Percentiles rank a stretch among this genome's conserved stretches.
These are phyloP conservation scores for Verticillium longisporum DNA, from an alignment of 2,329 filamentous ascomycete species.

Conservation along the genomic window DNA sequence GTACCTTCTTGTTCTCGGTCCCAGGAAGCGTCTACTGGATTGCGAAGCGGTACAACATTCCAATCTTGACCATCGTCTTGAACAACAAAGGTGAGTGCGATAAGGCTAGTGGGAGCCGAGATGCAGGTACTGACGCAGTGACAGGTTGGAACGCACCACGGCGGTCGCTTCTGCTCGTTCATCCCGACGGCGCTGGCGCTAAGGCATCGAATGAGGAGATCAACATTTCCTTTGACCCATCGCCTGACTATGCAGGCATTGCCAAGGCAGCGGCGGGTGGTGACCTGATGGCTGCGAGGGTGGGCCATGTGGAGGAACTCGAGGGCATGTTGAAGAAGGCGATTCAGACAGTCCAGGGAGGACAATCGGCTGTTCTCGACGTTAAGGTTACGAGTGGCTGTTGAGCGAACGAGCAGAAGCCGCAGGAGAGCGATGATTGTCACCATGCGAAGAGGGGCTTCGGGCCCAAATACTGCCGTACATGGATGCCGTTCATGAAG, in stretches of 20 bases:
- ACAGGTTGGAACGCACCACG: conserved; percentile 38
- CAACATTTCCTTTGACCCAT: conserved; percentile 37
- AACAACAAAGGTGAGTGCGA: conserved; percentile 44
- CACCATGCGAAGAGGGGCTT: neutral
- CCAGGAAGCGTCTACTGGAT: conserved; percentile 52
- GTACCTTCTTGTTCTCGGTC: conserved; percentile 49
- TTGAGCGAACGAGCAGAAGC: conserved; percentile 13
- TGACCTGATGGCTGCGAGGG: conserved; percentile 40
- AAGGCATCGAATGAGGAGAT: conserved; percentile 36
- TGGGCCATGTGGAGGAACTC: conserved; percentile 38
- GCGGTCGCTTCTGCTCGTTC: conserved; percentile 33
- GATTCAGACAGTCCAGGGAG: conserved; percentile 41
- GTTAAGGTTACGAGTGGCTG: conserved; percentile 41
- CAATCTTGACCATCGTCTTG: conserved; percentile 46
- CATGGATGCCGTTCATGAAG: neutral
- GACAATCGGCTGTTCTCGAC: conserved; percentile 47
- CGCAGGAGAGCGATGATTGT: neutral
- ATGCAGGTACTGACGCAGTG: neutral
- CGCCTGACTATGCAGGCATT: conserved; percentile 31
- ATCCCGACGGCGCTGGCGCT: conserved; percentile 32
- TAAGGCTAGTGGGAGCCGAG: conserved; percentile 1
- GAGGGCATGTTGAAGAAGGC: conserved; percentile 40
- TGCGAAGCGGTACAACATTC: conserved; percentile 44
- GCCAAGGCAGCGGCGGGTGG: conserved; percentile 28
- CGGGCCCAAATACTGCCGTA: neutral